phyloP scores from a whole-genome alignment of 352 stramenopile species.

The Peronosclerospora sorghi region DNA sequence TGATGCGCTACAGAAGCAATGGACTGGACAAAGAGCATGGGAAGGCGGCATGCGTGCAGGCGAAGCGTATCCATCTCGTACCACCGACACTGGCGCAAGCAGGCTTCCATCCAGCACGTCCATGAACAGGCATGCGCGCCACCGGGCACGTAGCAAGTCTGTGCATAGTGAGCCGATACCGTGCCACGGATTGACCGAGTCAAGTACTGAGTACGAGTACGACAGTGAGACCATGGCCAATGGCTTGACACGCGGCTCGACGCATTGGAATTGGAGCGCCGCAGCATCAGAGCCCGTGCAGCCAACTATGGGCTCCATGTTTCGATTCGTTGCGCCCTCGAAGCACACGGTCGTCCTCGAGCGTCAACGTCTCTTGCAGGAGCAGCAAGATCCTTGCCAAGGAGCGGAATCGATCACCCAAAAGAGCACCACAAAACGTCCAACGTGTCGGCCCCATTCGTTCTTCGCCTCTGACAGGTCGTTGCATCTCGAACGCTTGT shows the following conservation, averaged over 20 bases:
- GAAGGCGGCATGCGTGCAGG: constrained; percentile 18
- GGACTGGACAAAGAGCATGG: constrained; percentile 25
- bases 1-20: constrained; percentile 40
- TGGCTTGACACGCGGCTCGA: no score
- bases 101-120: constrained; percentile 10
- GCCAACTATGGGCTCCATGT: constrained; percentile 20
- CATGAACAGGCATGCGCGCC: constrained; percentile 4
- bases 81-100: constrained; percentile 5
- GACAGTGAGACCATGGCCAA: constrained; percentile 9
- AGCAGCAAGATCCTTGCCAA: constrained; percentile 3
- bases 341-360: constrained; percentile 20
- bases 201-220: constrained; percentile 10
- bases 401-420: constrained; percentile 8
- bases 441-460: constrained; percentile 11
- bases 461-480: constrained; percentile 12
- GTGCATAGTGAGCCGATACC: constrained; percentile 20
- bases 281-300: constrained; percentile 15
- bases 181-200: constrained; percentile 3
- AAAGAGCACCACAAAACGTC: constrained; percentile 6
- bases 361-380: constrained; percentile 11
- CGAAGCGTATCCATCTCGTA: constrained; percentile 14
- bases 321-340: constrained; percentile 12
- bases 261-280: no score
- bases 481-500: constrained; percentile 17
- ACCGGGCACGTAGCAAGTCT: constrained; percentile 22